Evolutionary conservation across 257 asterid genomes (phyloP).

Genomic region (Solanum pinnatisectum): DNA sequence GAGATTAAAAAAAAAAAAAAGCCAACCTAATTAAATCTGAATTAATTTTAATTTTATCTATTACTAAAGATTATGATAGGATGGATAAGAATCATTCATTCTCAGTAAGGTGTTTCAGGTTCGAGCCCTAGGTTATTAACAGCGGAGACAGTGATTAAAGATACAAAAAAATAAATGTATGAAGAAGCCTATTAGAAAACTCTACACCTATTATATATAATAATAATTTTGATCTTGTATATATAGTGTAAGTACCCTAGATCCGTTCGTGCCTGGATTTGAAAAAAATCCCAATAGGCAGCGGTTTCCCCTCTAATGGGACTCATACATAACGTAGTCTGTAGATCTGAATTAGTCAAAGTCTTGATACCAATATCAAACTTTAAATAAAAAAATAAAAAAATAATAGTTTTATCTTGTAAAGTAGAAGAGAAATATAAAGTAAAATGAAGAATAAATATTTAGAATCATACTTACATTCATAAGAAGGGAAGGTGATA

Average conservation of each 20-base stretch:
- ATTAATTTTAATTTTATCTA: neutral
- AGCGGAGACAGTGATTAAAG: neutral
- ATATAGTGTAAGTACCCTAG: neutral
- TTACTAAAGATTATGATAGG: too few species aligned
- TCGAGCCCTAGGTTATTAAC: neutral
- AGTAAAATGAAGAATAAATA: neutral
- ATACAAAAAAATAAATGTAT: too few species aligned
- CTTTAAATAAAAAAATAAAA: accelerated
- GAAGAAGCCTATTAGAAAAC: neutral
- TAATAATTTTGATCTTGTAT: neutral
- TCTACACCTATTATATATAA: too few species aligned
- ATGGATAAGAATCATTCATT: too few species aligned
- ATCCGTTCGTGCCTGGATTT: neutral
- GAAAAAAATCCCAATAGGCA: neutral
- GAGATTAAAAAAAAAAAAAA: neutral
- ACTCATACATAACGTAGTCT: too few species aligned
- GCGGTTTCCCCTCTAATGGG: neutral
- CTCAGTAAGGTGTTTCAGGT: neutral
- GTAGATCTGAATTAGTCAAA: neutral
- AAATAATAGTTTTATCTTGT: neutral
- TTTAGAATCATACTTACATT: neutral
- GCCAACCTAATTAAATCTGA: neutral
- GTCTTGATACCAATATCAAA: neutral
- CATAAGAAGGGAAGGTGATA: neutral
- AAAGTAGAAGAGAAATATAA: neutral